Conservation (phyloP, 805 yeast species). For the Suhomyces prunicola region DNA sequence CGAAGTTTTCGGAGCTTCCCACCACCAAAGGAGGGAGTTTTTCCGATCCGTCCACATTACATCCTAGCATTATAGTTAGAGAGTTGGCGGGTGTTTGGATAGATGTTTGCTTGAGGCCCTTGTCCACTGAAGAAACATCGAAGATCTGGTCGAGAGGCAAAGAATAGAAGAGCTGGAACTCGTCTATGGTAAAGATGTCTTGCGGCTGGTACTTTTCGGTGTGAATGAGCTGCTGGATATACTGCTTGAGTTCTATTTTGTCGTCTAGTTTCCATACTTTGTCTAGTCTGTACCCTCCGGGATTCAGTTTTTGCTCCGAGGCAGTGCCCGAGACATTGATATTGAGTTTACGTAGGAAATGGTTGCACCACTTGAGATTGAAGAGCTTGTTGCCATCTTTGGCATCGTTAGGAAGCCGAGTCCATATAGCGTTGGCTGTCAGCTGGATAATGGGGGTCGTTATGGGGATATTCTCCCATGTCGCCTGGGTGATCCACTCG, state of each 20-base stretch:
- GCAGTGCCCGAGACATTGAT: slow-evolving; percentile 47
- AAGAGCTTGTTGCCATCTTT: slow-evolving; percentile 67
- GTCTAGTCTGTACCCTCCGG: slow-evolving; percentile 29
- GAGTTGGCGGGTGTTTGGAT: slow-evolving; percentile 37
- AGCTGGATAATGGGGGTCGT: slow-evolving; percentile 61
- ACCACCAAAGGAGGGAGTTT: slow-evolving; percentile 59
- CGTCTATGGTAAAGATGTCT: slow-evolving; percentile 59
- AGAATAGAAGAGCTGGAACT: slow-evolving; percentile 56
- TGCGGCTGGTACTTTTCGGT: slow-evolving; percentile 40
- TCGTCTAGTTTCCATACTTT: slow-evolving; percentile 65
- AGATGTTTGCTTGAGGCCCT: slow-evolving; percentile 37
- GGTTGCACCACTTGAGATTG: slow-evolving; percentile 58
- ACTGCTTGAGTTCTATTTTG: slow-evolving; percentile 44
- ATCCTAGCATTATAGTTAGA: slow-evolving; percentile 57
- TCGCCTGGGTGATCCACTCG: slow-evolving; percentile 69
- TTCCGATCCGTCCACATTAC: slow-evolving; percentile 61
- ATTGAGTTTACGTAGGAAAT: slow-evolving; percentile 47
- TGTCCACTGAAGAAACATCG: slow-evolving; percentile 42
- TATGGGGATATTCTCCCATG: slow-evolving; percentile 64
- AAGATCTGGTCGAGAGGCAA: slow-evolving; percentile 59
- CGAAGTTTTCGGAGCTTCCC: slow-evolving; percentile 52
- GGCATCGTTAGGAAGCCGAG: slow-evolving; percentile 48
- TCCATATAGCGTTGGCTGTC: slow-evolving; percentile 65
- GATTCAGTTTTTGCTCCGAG: slow-evolving; percentile 16
- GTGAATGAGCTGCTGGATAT: slow-evolving; percentile 32